Conservation (phyloP, 352 stramenopile species). For the Phytopythium delawarense region DNA sequence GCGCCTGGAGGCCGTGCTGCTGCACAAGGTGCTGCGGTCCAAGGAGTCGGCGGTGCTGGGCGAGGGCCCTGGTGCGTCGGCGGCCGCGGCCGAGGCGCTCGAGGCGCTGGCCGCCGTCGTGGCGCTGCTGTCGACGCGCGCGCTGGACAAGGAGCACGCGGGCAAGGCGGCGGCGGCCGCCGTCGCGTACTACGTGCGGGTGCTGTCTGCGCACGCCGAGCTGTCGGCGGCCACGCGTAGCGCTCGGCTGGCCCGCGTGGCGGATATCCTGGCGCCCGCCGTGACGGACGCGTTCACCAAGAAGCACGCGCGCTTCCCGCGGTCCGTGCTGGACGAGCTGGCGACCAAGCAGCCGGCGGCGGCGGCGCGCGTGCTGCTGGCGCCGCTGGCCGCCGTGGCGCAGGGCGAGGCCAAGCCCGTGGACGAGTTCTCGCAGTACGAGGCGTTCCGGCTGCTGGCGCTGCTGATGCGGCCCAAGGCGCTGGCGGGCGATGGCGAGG, state of each 20-base stretch:
- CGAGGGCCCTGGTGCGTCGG: not conserved
- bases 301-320: conserved; percentile 79
- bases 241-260: conserved; percentile 7
- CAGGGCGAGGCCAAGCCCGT: conserved; percentile 26
- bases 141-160: conserved; percentile 60
- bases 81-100: conserved; percentile 17
- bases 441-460: conserved; percentile 73
- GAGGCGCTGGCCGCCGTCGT: conserved; percentile 32
- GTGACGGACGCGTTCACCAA: conserved; percentile 71
- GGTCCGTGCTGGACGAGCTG: conserved; percentile 64
- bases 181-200: conserved; percentile 61
- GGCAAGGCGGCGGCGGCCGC: conserved; percentile 52
- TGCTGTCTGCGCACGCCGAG: conserved; percentile 20
- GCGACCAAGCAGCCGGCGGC: conserved; percentile 44
- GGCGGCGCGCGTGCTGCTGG: conserved; percentile 50
- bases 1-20: conserved; percentile 58
- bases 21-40: conserved; percentile 58
- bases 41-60: conserved; percentile 41
- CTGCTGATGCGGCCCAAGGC: conserved; percentile 54
- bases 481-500: conserved; percentile 30
- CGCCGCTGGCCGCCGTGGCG: conserved; percentile 41
- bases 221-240: not conserved
- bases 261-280: conserved; percentile 23
- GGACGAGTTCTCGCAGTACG: conserved; percentile 75
- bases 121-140: conserved; percentile 38